These are phyloP conservation scores for Suillus americanus DNA, from an alignment of 768 basidiomycete species.

Conservation along the genomic window DNA sequence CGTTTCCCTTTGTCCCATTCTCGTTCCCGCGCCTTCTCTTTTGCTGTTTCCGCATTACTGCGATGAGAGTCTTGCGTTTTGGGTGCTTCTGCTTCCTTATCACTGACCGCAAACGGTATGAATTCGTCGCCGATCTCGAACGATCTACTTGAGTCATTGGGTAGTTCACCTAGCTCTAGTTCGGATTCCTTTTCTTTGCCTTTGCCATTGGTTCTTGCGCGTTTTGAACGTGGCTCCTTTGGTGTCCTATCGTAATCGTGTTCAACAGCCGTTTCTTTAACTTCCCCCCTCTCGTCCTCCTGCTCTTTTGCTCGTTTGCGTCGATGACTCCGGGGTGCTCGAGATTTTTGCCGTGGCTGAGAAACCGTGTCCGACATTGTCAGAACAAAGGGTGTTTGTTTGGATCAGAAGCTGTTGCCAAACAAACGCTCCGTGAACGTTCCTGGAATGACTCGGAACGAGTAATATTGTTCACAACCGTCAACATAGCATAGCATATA, in stretches of 20 bases:
- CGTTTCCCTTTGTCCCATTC: conserved; percentile 43
- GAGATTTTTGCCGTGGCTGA: conserved; percentile 1
- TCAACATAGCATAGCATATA: not conserved
- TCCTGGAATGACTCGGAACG: not conserved
- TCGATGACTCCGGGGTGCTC: conserved; percentile 1
- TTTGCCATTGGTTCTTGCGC: conserved; percentile 10
- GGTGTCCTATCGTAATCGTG: conserved; percentile 12
- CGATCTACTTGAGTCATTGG: conserved; percentile 12
- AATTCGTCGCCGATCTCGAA: conserved; percentile 32
- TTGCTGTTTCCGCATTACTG: conserved; percentile 19
- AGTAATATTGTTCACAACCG: not conserved
- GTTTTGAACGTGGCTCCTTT: conserved; percentile 16
- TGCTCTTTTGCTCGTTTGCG: conserved; percentile 6
- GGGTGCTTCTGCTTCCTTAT: conserved; percentile 13
- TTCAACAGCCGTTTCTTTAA: conserved; percentile 1
- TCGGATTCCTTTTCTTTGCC: conserved; percentile 21
- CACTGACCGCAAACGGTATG: conserved; percentile 26
- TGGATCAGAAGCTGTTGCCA: conserved; percentile 27
- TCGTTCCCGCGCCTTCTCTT: conserved; percentile 28
- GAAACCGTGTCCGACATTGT: not conserved
- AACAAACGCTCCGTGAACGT: conserved; percentile 10
- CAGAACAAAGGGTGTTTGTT: conserved; percentile 21
- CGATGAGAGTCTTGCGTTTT: conserved; percentile 11
- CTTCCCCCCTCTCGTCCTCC: conserved; percentile 4
- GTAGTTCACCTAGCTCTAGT: conserved; percentile 13